Conservation (phyloP, 1,139 yeast genomes). For the Geotrichum macrosporum region DNA sequence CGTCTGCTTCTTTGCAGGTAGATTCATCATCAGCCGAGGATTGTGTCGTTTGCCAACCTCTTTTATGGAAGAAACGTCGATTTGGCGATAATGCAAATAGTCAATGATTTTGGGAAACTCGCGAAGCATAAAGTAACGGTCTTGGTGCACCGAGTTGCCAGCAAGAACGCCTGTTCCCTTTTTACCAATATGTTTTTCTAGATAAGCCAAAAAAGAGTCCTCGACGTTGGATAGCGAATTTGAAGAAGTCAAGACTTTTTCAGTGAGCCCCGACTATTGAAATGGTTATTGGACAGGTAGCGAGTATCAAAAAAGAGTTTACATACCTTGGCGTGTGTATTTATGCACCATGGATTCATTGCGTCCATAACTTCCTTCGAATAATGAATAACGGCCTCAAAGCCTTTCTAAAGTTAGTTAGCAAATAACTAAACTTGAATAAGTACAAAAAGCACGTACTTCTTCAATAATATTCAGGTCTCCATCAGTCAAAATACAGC, state of each 20-base stretch:
- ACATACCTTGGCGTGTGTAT: conserved; percentile 57
- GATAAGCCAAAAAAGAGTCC: conserved; percentile 55
- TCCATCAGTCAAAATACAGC: conserved; percentile 86
- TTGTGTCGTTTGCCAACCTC: conserved; percentile 80
- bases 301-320: not conserved
- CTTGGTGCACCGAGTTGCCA: conserved; percentile 92
- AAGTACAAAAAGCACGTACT: conserved; percentile 21
- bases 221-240: conserved; percentile 61
- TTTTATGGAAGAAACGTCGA: conserved; percentile 81
- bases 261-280: conserved; percentile 61
- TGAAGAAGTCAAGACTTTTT: conserved; percentile 55
- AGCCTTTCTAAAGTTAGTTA: conserved; percentile 44
- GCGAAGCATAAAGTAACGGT: conserved; percentile 72
- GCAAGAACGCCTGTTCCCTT: conserved; percentile 64
- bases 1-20: conserved; percentile 59
- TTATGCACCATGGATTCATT: conserved; percentile 84
- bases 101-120: conserved; percentile 69
- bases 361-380: conserved; percentile 58
- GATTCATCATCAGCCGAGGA: conserved; percentile 50
- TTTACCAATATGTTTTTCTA: conserved; percentile 52
- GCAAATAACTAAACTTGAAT: not conserved
- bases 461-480: conserved; percentile 61
- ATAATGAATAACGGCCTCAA: conserved; percentile 75
- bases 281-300: conserved; percentile 2
- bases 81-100: conserved; percentile 72